Evolutionary conservation across 768 basidiomycete genomes (phyloP), one percentile per base, ranked within the genome.

Genomic region (Hypsizygus marmoreus): DNA sequence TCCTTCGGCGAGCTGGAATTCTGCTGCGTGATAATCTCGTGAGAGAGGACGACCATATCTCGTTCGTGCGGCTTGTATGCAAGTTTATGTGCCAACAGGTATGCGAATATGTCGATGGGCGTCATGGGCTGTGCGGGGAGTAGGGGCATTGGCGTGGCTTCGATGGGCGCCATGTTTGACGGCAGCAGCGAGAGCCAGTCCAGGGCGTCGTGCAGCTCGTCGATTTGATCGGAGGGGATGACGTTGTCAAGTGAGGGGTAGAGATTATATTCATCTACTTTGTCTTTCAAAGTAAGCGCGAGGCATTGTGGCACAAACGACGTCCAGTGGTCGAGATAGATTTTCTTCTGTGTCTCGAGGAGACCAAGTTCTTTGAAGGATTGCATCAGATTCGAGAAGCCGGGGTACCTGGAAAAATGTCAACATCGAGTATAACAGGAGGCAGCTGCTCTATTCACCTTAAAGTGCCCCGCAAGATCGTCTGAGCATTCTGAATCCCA

Each of bases 41-140:
- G 94, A 41, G 84, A 74, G 12, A 97, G 80, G 22, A 95, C 76
- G 50, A 94, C 92, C 68, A 92, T 81, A 62, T 97, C 95, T 13
- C 84, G 79, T 63, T 97, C 95, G 29, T 72, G 67, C 0, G 80
- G 77, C 0, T 49, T 60, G 61, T 95, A 97, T 9, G 73, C 72
- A 25, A 95, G 77, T 49, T 81, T 84, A 56, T 84, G 75, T 0
- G 86, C 75, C 12, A 97, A 77, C 6, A 93, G 71, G 28, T 69
- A 63, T 1, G 92, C 82, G 56, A 97, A 82, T 13, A 88, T 67
- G 58, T 94, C 89, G 51, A 94, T 71, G 1, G 90, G 84, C 3
- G 76, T 59, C 14, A 67, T 60, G 0, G 70, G 65, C 11, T 52
- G 62, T 1, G 56, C 45, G 0, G 81, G 85, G 1, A 82, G 58